Base-by-base conservation (phyloP, 2,329 filamentous ascomycete species). In the Fusarium avenaceum region DNA sequence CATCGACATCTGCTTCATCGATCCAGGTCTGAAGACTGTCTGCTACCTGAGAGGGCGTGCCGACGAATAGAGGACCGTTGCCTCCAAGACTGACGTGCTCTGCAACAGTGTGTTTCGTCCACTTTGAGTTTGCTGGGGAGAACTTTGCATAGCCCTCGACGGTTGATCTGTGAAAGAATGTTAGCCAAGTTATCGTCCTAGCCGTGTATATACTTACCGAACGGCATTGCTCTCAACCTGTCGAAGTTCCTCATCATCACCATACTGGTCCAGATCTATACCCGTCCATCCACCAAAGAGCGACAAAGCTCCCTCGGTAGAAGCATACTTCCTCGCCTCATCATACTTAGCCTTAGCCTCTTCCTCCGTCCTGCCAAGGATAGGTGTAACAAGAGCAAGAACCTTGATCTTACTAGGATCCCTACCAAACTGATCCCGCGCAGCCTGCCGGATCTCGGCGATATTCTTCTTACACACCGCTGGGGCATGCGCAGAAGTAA, bases 251-350 rank as follows among this genome's bases (percentile, higher is more conserved):
- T 91, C 83, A 17, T 91, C 88, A 46, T 91, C 89, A 0, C 81
- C 85, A 71, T 90, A 91, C 51, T 85, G 81, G 32, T 83, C 80
- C 15, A 85, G 69, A 53, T 85, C 82, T 24, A 85, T 84, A 4
- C 84, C 91, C 0, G 90, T 92, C 90, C 90, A 93, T 2, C 91
- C 91, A 20, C 90, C 89, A 70, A 93, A 93, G 19, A 93, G 77
- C 2, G 90, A 88, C 57, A 92, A 74, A 0, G 90, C 90, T 3
- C 91, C 91, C 67, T 85, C 90, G 35, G 78, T 77, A 3, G 81
- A 84, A 2, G 88, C 90, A 72, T 91, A 87, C 56, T 84, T 83
- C 11, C 84, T 81, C 62, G 87, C 88, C 7, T 91, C 87, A 0
- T 82, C 78, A 51, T 89, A 86, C 77, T 92, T 92, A 8, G 83